Conservation (phyloP, 805 yeast genomes). For the Huiozyma naganishii region DNA sequence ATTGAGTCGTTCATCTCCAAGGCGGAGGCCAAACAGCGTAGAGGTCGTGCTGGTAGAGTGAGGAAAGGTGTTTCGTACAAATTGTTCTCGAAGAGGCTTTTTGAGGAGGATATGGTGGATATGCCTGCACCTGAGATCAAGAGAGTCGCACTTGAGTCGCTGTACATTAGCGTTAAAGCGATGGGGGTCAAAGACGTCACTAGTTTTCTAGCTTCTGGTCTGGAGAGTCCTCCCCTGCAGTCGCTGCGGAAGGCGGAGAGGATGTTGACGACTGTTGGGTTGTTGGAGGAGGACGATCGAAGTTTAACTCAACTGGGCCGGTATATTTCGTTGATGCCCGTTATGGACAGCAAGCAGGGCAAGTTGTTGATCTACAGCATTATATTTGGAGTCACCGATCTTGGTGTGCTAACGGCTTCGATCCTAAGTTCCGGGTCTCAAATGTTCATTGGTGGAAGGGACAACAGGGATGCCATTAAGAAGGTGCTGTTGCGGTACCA, state of each 20-base stretch:
- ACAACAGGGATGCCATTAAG: slow-evolving; percentile 55
- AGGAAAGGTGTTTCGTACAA: slow-evolving; percentile 73
- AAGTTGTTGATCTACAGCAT: slow-evolving; percentile 72
- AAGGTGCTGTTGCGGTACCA: slow-evolving; percentile 24
- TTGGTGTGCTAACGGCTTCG: slow-evolving; percentile 73
- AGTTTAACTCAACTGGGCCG: slow-evolving; percentile 65
- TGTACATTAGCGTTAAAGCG: slow-evolving; percentile 74
- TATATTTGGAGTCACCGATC: slow-evolving; percentile 70
- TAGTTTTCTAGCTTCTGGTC: slow-evolving; percentile 57
- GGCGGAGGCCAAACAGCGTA: slow-evolving; percentile 82
- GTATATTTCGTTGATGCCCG: slow-evolving; percentile 72
- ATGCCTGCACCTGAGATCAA: slow-evolving; percentile 86
- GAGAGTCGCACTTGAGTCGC: slow-evolving; percentile 71
- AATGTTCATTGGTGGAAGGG: slow-evolving; percentile 57
- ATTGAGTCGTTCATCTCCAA: slow-evolving; percentile 79
- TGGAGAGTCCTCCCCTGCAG: slow-evolving; percentile 62
- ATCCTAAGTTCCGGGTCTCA: slow-evolving; percentile 53
- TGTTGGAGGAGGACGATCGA: slow-evolving; percentile 38
- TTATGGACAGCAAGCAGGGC: slow-evolving; percentile 73
- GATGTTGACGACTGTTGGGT: slow-evolving; percentile 59
- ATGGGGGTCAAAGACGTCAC: slow-evolving; percentile 75
- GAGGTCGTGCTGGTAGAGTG: slow-evolving; percentile 98
- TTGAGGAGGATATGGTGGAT: slow-evolving; percentile 43
- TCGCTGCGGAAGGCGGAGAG: slow-evolving; percentile 32
- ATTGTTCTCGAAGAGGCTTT: slow-evolving; percentile 56